A percentile compares a stretch with the other conserved stretches of the same genome.
phyloP scores from a whole-genome alignment of 2,329 filamentous ascomycete genomes.

The Colletotrichum sansevieriae region DNA sequence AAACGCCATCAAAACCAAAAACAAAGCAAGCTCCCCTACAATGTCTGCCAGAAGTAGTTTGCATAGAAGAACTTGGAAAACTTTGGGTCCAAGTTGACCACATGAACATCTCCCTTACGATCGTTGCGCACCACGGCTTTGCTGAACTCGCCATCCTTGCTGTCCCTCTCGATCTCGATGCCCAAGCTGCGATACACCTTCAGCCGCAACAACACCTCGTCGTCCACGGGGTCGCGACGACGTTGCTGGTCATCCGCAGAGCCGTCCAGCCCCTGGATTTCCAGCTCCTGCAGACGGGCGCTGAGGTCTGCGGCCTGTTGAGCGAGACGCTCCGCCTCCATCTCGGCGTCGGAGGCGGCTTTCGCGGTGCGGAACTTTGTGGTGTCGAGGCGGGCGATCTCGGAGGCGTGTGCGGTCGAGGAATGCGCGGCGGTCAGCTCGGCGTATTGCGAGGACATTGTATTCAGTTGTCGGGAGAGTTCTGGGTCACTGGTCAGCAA shows the following conservation, averaged over 20 bases:
- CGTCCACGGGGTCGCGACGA: constrained; percentile 64
- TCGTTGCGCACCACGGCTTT: constrained; percentile 89
- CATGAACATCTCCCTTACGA: constrained; percentile 90
- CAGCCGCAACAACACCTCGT: constrained; percentile 79
- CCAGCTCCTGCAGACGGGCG: constrained; percentile 82
- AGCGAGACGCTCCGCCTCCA: constrained; percentile 92
- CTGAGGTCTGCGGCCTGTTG: constrained; percentile 82
- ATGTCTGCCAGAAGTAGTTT: constrained; percentile 94
- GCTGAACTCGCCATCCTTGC: constrained; percentile 81
- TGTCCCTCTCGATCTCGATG: constrained; percentile 86
- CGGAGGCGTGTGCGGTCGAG: constrained; percentile 81
- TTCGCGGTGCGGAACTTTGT: constrained; percentile 97
- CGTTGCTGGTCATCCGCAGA: constrained; percentile 52
- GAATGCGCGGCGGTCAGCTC: constrained; percentile 83
- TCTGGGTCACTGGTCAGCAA: constrained; percentile 50
- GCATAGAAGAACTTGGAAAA: constrained; percentile 93
- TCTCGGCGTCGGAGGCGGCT: constrained; percentile 87
- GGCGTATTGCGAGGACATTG: constrained; percentile 79
- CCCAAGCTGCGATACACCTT: constrained; percentile 93
- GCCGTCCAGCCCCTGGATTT: constrained; percentile 89
- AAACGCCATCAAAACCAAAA: constrained; percentile 25
- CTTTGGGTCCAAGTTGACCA: constrained; percentile 94
- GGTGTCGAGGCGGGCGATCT: constrained; percentile 89
- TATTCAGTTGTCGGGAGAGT: constrained; percentile 81
- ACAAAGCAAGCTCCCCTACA: constrained; percentile 62